Base-by-base conservation (phyloP, 208 protist genomes). In the Trypanosoma rangeli region DNA sequence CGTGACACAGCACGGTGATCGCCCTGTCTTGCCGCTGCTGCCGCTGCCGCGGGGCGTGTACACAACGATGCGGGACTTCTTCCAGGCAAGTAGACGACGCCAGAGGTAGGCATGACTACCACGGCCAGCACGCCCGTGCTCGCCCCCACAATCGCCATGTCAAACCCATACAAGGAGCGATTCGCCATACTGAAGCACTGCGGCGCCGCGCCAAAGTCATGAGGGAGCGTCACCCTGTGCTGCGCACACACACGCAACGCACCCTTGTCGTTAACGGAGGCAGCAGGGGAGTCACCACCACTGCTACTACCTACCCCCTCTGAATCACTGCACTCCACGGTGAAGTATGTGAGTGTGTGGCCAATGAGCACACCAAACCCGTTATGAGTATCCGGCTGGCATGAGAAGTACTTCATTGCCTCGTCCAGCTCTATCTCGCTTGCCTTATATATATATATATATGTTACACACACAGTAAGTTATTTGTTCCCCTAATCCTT, bases 381-480 rank as follows among this genome's bases (percentile, higher is more conserved):
- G 66, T 93, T 95, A 71, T 95, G 87, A 8, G 82, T 83, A 64
- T 95, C 90, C 0, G 87, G 87, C 58, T 92, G 87, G 49, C 90
- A 93, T 3, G 76, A 78, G 53, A 95, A 90, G 65, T 83, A 84
- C 73, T 95, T 95, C 90, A 93, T 95, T 15, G 0, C 22, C 20
- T 49, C n/a, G n/a, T n/a, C n/a, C n/a, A n/a, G n/a, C 28, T 24
- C 50, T 44, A 46, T 48, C 12, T 28, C n/a, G n/a, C n/a, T n/a
- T n/a, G n/a, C 33, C 52, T 53, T 53, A 35, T 58, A 49, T 49
- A 60, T 56, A 33, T 58, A 59, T 50, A 59, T 49, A 60, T 50
- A 68, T 56, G 28, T 35, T n/a, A 42, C 4, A 42, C 37, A 42
- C 37, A 42, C 37, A 42, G n/a, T n/a, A n/a, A n/a, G n/a, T n/a